Evolutionary conservation across 805 yeast species (phyloP), one percentile per base, ranked within the genome.

Genomic region (Metschnikowia noctiluminum): DNA sequence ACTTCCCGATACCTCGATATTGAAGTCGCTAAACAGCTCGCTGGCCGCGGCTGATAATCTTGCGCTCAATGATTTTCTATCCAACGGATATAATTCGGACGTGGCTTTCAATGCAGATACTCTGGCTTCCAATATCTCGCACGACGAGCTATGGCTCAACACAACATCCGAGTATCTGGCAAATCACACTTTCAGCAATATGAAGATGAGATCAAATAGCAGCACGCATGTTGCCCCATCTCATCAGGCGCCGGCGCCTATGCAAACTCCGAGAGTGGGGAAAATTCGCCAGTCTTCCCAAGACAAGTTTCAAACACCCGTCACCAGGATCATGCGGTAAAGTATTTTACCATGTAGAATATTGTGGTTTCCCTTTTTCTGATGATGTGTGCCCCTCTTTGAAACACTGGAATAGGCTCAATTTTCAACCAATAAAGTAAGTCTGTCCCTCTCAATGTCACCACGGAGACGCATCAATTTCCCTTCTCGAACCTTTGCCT

Each of bases 291-390:
- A 71, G 52, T 56, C 66, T 0, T 68, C 74, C 0, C 63, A 62
- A 21, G 77, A 73, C 42, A 65, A 67, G 50, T 70, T 69, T 52
- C 76, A 70, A 52, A 72, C 78, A 0, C 78, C 78, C 1, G 66
- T 72, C 27, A 58, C 74, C 1, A 59, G 76, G 38, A 69, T 70
- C 11, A 62, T 66, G 61, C 60, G 74, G 16, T 41, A 28, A 37
- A 21, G 2, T 4, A 21, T 21, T 21, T 21, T 4, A 21, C 21
- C 21, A 21, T 21, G 2, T 21, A 4, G 4, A 21, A 3, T 21
- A 21, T 21, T 4, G 21, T 21, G 21, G 21, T 21, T 21, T 21
- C 21, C 21, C 2, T 21, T 21, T 21, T 21, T 21, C 21, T 21
- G 21, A 21, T 21, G 4, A 2, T 21, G 21, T 21, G 21, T 21